These are phyloP conservation scores for Lentinula guzmanii DNA, from an alignment of 768 basidiomycete species.

Conservation along the genomic window DNA sequence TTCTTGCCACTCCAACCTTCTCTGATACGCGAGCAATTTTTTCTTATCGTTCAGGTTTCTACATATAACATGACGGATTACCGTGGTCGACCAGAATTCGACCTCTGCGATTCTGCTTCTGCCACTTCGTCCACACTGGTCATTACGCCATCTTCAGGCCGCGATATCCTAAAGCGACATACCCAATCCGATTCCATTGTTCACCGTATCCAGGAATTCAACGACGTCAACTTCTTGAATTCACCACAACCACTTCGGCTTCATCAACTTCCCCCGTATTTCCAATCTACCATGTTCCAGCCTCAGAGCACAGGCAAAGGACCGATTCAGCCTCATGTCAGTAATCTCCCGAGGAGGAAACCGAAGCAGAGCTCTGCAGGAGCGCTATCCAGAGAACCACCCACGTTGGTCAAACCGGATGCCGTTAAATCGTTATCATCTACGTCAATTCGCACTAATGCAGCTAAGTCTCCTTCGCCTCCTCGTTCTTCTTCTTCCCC, in stretches of 20 bases:
- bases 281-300: not conserved
- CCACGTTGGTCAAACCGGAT: not conserved
- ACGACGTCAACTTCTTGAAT: not conserved
- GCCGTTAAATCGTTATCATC: not conserved
- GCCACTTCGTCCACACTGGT: not conserved
- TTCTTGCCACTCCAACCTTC: not conserved
- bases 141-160: not conserved
- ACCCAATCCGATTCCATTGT: not conserved
- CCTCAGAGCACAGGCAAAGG: not conserved
- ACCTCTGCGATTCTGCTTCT: not conserved
- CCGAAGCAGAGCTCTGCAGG: not conserved
- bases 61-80: not conserved
- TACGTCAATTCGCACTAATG: not conserved
- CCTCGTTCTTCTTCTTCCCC: not conserved
- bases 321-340: slow-evolving; percentile 3
- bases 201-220: not conserved
- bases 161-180: not conserved
- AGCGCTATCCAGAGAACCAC: not conserved
- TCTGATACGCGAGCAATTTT: not conserved
- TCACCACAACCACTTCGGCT: not conserved
- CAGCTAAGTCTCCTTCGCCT: not conserved
- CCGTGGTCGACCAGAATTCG: not conserved
- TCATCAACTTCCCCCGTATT: not conserved
- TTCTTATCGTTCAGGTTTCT: not conserved
- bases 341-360: slow-evolving; percentile 1